phyloP scores from a whole-genome alignment of 768 basidiomycete species.

The Fistulinella prunicolor region DNA sequence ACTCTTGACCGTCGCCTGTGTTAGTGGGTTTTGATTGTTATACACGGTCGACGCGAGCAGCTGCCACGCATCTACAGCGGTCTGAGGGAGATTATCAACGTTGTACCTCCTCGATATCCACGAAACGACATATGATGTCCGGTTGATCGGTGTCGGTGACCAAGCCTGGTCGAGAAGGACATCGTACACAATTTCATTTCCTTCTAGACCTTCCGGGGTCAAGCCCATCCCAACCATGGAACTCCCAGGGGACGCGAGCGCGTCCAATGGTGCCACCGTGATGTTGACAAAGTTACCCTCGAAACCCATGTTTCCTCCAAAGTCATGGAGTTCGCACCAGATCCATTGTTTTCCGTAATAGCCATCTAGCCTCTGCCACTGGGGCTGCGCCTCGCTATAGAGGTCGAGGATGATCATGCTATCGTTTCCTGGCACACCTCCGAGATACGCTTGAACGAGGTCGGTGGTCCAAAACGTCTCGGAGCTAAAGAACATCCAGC shows the following conservation, averaged over 20 bases:
- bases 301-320: conserved; percentile 38
- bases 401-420: conserved; percentile 42
- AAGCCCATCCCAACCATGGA: conserved; percentile 40
- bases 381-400: conserved; percentile 39
- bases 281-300: conserved; percentile 38
- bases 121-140: conserved; percentile 29
- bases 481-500: conserved; percentile 40
- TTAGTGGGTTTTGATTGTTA: conserved; percentile 33
- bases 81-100: conserved; percentile 24
- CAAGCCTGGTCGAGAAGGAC: conserved; percentile 41
- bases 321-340: conserved; percentile 42
- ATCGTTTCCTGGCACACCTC: conserved; percentile 35
- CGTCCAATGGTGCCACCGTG: conserved; percentile 32
- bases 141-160: conserved; percentile 34
- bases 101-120: conserved; percentile 39
- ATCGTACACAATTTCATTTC: conserved; percentile 42
- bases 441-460: conserved; percentile 38
- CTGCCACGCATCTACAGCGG: conserved; percentile 33
- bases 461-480: conserved; percentile 39
- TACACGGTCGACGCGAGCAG: conserved; percentile 38
- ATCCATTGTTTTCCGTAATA: conserved; percentile 42
- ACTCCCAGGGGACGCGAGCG: conserved; percentile 28
- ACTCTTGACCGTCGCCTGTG: conserved; percentile 37
- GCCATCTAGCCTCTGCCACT: conserved; percentile 39
- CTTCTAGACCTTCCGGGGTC: conserved; percentile 40